Evolutionary conservation across 768 basidiomycete species (phyloP).

Genomic region (Termitomyces sp.): DNA sequence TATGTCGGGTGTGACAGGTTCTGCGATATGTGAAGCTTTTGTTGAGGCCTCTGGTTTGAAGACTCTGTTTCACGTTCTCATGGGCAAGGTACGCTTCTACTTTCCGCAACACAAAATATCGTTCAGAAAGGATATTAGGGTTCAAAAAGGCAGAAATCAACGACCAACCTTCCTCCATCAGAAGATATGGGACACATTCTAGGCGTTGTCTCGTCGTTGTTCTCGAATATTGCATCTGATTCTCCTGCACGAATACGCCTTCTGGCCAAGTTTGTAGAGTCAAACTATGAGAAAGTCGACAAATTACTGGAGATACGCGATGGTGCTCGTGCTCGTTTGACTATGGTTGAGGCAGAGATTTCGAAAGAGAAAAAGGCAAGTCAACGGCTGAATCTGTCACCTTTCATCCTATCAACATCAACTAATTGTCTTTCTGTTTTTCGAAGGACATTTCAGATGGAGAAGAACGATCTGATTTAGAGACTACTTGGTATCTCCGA

Average conservation of each 20-base stretch:
- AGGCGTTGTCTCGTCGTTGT: constrained; percentile 81
- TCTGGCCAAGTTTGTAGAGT: constrained; percentile 91
- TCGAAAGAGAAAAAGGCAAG: constrained; percentile 60
- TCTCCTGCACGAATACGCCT: constrained; percentile 75
- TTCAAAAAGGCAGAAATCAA: constrained; percentile 60
- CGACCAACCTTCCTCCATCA: constrained; percentile 42
- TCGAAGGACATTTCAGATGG: constrained; percentile 48
- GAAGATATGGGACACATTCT: constrained; percentile 88
- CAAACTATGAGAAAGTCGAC: constrained; percentile 90
- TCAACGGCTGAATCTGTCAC: not conserved
- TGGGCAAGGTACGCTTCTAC: constrained; percentile 71
- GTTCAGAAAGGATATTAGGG: constrained; percentile 21
- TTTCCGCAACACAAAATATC: constrained; percentile 4
- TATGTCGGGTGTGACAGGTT: constrained; percentile 70
- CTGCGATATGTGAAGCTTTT: constrained; percentile 73
- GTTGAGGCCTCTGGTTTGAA: constrained; percentile 86
- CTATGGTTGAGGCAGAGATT: constrained; percentile 59
- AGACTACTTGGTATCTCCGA: constrained; percentile 79
- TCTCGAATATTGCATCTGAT: constrained; percentile 83
- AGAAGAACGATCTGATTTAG: constrained; percentile 57
- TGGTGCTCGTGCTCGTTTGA: constrained; percentile 54
- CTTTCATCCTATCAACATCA: not conserved
- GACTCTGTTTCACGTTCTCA: constrained; percentile 83
- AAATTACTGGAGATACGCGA: constrained; percentile 87
- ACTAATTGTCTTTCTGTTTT: not conserved